Conservation (phyloP, 2,329 filamentous ascomycete species). For the Exophiala sp. region DNA sequence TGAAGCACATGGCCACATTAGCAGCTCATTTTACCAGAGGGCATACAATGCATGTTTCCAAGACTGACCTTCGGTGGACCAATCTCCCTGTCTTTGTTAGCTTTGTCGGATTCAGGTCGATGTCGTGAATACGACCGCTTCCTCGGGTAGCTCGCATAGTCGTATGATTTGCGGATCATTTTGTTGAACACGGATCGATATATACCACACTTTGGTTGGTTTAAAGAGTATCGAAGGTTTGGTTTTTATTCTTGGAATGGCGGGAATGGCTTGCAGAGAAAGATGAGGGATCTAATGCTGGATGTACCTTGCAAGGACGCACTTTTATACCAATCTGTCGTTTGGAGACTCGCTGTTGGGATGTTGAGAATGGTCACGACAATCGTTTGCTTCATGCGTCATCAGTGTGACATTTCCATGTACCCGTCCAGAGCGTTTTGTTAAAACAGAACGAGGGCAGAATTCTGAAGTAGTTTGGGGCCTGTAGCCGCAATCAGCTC, state of each 20-base stretch:
- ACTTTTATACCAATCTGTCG: background rate
- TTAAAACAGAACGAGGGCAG: constrained; percentile 27
- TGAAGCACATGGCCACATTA: background rate
- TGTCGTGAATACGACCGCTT: background rate
- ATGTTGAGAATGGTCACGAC: background rate
- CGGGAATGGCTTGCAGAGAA: background rate
- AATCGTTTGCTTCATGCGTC: constrained; percentile 1
- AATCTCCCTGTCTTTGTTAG: background rate
- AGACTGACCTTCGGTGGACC: background rate
- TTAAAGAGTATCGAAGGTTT: background rate
- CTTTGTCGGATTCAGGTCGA: background rate
- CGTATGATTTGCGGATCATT: background rate
- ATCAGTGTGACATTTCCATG: constrained; percentile 4
- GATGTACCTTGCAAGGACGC: background rate
- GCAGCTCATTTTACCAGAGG: background rate
- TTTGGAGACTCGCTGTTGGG: background rate
- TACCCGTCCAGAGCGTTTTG: background rate
- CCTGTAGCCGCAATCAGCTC: constrained; percentile 44
- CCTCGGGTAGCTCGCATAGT: background rate
- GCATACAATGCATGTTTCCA: background rate
- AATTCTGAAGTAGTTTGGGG: constrained; percentile 36
- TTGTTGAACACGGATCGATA: background rate
- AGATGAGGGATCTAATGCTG: background rate
- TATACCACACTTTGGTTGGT: background rate
- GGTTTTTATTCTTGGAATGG: background rate